A percentile compares a stretch with the other conserved stretches of the same genome.
Conservation (phyloP, 2,329 filamentous ascomycete species). For the Xylariaceae sp. region DNA sequence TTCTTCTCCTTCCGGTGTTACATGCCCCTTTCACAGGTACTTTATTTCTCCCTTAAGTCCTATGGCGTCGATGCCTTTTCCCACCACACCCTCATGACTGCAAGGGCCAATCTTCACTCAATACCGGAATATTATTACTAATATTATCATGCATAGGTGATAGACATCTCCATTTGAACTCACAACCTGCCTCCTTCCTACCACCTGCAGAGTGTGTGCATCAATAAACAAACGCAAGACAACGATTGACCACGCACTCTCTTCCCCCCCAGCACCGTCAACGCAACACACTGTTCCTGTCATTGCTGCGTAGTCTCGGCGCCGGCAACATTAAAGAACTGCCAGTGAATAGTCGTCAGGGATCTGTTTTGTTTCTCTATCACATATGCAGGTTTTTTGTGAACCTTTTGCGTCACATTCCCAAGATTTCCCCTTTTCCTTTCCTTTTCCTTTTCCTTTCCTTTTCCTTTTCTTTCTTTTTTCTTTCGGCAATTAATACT, state of each 20-base stretch:
- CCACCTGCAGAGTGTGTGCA: constrained; percentile 3
- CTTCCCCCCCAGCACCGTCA: background rate
- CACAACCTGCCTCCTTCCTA: background rate
- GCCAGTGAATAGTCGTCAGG: background rate
- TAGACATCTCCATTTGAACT: too few species aligned
- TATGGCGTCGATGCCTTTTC: too few species aligned
- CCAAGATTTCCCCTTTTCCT: background rate
- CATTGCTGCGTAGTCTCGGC: background rate
- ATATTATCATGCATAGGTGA: too few species aligned
- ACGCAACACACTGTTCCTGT: background rate
- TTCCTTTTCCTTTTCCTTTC: background rate
- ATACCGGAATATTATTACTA: too few species aligned
- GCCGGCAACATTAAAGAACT: background rate
- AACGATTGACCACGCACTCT: background rate
- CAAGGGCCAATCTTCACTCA: too few species aligned
- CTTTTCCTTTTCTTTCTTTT: background rate
- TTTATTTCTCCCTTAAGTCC: too few species aligned
- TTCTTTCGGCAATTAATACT: background rate
- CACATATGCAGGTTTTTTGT: background rate
- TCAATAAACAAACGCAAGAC: constrained; percentile 5
- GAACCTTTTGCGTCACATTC: background rate
- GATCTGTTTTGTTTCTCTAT: background rate
- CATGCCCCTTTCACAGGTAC: too few species aligned
- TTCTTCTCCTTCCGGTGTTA: too few species aligned
- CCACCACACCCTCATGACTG: too few species aligned